Evolutionary conservation across 2,329 filamentous ascomycete genomes (phyloP), one percentile per base, ranked within the genome.

Genomic region (Aspergillus phoenicis): DNA sequence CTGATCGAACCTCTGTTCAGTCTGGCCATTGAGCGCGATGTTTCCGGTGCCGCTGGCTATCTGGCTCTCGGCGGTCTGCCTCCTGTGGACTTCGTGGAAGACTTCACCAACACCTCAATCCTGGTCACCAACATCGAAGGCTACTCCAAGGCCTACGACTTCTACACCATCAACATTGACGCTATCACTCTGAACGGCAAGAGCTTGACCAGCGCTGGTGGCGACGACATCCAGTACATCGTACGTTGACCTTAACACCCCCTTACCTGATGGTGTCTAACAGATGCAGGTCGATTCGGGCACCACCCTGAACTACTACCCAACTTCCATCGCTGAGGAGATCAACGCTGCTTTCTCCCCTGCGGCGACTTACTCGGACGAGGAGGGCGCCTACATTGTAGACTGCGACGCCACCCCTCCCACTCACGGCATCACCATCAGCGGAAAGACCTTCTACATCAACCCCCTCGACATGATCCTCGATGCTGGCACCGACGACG

Each of bases 401-500:
- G 66, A 75, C 17, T 84, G 82, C 64, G 68, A 73, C 55, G 77
- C 80, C 7, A 75, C 57, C 1, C 65, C 76, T 5, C 81, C 81
- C 0, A 55, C 68, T 6, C 72, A 82, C n/a, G 76, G 75, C 6
- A 75, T 83, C 26, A 69, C 68, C 1, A 76, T 83, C 36, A 73
- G 64, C 15, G 74, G 74, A 5, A 68, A 68, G 0, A 70, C 71
- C 0, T 75, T 76, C 64, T 62, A 57, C 11, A 68, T 73, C 57
- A 69, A 70, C 56, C 56, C 66, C 1, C 58, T 58, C 5, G 74
- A 77, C 52, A 58, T 77, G 62, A 66, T 75, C 15, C 57, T 71
- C 11, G 61, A 66, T 15, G 52, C 57, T n/a, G 70, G 58, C 3
- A 63, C 56, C 8, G 64, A 64, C 11, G 49, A 60, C 5, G 55